A percentile compares a stretch with the other conserved stretches of the same genome.
These are phyloP conservation scores for Termitomyces sp. DNA, from an alignment of 768 basidiomycete genomes.

Conservation along the genomic window DNA sequence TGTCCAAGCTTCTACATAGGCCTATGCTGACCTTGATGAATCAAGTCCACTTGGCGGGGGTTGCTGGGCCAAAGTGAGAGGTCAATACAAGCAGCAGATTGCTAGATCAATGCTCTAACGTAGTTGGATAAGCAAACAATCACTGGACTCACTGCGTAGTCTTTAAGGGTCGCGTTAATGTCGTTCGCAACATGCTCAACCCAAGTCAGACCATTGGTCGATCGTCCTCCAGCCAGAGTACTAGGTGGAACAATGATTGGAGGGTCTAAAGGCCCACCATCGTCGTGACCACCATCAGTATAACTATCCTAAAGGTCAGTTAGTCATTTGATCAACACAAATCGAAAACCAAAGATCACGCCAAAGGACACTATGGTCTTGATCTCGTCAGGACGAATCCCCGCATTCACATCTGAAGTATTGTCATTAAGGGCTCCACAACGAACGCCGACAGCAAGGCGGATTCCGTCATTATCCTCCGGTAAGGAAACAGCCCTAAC, in stretches of 20 bases:
- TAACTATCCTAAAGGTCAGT: conserved; percentile 35
- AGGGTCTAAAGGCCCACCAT: conserved; percentile 40
- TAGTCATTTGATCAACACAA: neutral
- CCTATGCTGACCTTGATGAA: conserved; percentile 33
- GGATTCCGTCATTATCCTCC: conserved; percentile 24
- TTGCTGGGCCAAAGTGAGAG: conserved; percentile 47
- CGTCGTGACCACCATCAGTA: conserved; percentile 44
- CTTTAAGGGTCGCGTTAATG: conserved; percentile 37
- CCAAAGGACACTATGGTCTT: conserved; percentile 51
- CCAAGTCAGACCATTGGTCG: conserved; percentile 48
- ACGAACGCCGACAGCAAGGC: conserved; percentile 39
- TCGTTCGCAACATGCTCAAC: conserved; percentile 39
- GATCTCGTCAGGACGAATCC: conserved; percentile 27
- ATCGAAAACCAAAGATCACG: conserved; percentile 16
- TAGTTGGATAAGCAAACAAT: neutral
- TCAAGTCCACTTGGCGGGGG: conserved; percentile 38
- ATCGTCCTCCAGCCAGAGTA: conserved; percentile 42
- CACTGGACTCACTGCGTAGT: conserved; percentile 38
- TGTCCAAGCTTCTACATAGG: neutral
- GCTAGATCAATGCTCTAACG: conserved; percentile 15
- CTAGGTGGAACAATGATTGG: conserved; percentile 37
- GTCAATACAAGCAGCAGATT: conserved; percentile 42
- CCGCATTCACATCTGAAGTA: conserved; percentile 43
- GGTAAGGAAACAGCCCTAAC: neutral
- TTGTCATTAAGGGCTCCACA: conserved; percentile 37